Evolutionary conservation across 768 basidiomycete species (phyloP), one percentile per base, ranked within the genome.

Genomic region (Stropharia rugosoannulata): DNA sequence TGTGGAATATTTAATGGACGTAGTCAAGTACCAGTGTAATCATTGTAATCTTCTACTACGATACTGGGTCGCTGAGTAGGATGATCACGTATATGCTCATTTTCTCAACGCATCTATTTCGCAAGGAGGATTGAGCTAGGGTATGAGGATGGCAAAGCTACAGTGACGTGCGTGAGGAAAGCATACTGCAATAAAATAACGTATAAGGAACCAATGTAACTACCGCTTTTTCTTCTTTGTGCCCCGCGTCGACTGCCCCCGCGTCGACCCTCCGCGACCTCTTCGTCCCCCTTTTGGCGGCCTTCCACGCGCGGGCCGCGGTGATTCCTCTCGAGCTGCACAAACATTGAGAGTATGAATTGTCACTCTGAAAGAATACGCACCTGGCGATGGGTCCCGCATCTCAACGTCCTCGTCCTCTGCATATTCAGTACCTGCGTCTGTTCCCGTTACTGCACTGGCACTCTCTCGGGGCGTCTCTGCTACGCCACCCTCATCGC

Each of bases 391-490:
- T 25, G 75, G 72, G 55, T 86, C 86, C 15, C 75, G 80, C 66
- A 76, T 80, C 56, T 87, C 88, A 10, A 68, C 68, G 49, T 81
- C 81, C 7, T 88, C 89, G 37, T 90, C 89, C 41, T 87, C 87
- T 2, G 75, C 79, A 57, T 86, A 83, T 47, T 88, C 87, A 5
- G 86, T 87, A 9, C 84, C 85, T 7, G 63, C 82, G 61, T 91
- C 90, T 73, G 89, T 89, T 27, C 81, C 87, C 2, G 89, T 90
- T 15, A 84, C 76, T 32, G 83, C 78, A 59, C 88, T 90, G 32
- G 83, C 78, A 59, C 88, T 90, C 35, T 82, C 86, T 63, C 81
- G 74, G 0, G 85, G 84, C 8, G 85, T 86, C 22, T 80, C 83
- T 9, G 64, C 56, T 10, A 60, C 59, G 15, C 70, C 73, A 44